phyloP scores from a whole-genome alignment of 2,329 filamentous ascomycete species.

The Akanthomyces muscarius region DNA sequence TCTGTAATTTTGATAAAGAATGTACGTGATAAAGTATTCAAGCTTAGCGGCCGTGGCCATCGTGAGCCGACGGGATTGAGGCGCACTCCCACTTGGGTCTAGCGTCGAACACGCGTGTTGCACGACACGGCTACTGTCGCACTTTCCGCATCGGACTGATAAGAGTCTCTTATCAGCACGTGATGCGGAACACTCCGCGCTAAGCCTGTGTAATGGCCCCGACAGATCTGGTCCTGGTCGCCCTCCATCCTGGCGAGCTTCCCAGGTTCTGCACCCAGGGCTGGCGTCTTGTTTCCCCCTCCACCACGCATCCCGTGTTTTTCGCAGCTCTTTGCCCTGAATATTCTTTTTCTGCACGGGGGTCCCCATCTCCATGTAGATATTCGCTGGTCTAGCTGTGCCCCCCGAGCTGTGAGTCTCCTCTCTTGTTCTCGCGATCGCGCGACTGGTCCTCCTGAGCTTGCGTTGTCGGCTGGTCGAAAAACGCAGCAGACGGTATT shows the following conservation, averaged over 20 bases:
- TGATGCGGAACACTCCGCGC: conserved; percentile 31
- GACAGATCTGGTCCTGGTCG: conserved; percentile 34
- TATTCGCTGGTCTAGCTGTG: conserved; percentile 29
- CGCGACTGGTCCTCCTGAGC: conserved; percentile 26
- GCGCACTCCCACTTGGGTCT: neutral
- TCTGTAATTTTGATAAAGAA: neutral
- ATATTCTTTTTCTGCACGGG: conserved; percentile 22
- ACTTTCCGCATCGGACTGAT: conserved; percentile 13
- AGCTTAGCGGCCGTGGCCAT: neutral
- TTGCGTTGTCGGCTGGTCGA: conserved; percentile 9
- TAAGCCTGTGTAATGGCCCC: conserved; percentile 26
- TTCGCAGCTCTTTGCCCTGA: conserved; percentile 8
- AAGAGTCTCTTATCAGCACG: conserved; percentile 31
- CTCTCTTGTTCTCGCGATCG: conserved; percentile 20
- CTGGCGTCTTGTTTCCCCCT: conserved; percentile 21
- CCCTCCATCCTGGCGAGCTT: conserved; percentile 30
- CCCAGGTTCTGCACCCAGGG: conserved; percentile 33
- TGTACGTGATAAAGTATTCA: neutral
- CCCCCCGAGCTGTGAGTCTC: conserved; percentile 33
- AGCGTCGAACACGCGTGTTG: neutral
- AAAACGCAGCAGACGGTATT: neutral
- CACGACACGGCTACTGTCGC: neutral
- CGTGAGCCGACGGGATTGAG: neutral
- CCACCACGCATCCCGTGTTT: conserved; percentile 16
- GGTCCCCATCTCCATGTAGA: conserved; percentile 31